Conservation (phyloP, 306 rosid species). For the Carpinus viminea region DNA sequence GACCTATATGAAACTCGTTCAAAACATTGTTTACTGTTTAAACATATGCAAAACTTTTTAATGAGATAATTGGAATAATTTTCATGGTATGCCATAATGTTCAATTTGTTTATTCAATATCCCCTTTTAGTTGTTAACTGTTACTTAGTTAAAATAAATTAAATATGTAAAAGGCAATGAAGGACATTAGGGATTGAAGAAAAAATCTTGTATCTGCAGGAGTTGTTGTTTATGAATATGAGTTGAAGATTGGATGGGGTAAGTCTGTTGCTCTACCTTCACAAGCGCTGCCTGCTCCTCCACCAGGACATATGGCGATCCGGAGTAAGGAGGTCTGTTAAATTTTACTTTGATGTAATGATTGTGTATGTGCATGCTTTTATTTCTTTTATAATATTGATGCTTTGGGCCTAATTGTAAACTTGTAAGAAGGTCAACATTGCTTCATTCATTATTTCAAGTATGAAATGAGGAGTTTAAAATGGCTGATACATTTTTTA, state of each 20-base stretch:
- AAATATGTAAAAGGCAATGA: constrained; percentile 16
- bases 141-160: constrained; percentile 2
- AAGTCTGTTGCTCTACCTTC: constrained; percentile 98
- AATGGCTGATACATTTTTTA: constrained; percentile 11
- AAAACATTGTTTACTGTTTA: neutral
- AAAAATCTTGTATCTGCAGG: constrained; percentile 55
- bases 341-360: neutral
- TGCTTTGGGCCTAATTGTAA: constrained; percentile 4
- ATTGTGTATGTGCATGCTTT: neutral
- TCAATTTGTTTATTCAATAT: neutral
- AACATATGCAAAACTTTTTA: neutral
- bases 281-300: constrained; percentile 98
- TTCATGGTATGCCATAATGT: neutral
- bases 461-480: neutral
- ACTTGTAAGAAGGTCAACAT: neutral
- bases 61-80: neutral
- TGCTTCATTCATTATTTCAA: neutral
- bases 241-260: constrained; percentile 99
- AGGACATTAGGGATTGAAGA: constrained; percentile 25
- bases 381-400: neutral
- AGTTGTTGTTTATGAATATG: constrained; percentile 96
- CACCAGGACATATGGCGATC: constrained; percentile 99
- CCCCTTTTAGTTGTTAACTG: neutral
- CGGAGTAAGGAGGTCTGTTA: constrained; percentile 94
- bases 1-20: neutral